Conservation (phyloP, 73 alveolate genomes). For the Durusdinium trenchii region DNA sequence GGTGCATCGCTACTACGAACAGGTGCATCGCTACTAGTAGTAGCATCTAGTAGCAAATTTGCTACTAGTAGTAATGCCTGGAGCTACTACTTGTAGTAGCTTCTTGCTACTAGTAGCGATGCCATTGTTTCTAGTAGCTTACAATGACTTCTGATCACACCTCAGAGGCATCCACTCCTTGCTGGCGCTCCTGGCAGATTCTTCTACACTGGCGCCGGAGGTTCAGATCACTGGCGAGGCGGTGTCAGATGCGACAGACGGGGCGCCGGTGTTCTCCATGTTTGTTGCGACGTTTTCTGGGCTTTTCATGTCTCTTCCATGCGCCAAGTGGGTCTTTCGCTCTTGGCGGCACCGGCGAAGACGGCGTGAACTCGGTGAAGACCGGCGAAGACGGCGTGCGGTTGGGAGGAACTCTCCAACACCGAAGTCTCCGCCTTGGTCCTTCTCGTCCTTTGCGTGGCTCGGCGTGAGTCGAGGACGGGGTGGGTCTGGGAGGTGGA, state of each 20-base stretch:
- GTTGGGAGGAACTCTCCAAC: conserved; percentile 5
- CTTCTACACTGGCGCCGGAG: conserved; percentile 43
- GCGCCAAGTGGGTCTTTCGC: not conserved
- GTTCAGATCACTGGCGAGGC: not conserved
- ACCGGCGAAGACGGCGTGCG: no score
- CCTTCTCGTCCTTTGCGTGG: conserved; percentile 3
- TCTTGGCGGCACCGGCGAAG: not conserved
- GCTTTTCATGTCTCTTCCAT: not conserved
- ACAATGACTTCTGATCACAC: not conserved
- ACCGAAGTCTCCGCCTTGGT: conserved; percentile 56
- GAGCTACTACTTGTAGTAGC: not conserved
- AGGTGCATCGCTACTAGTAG: not conserved
- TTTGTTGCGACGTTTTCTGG: no score
- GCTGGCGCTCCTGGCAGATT: conserved; percentile 69
- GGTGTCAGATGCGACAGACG: not conserved
- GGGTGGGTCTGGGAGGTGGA: no score
- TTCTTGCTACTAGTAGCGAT: not conserved
- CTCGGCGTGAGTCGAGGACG: not conserved
- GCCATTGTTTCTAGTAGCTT: not conserved
- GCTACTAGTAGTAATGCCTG: not conserved
- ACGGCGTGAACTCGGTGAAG: no score
- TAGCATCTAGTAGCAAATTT: not conserved
- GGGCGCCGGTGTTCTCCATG: not conserved
- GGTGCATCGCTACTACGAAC: not conserved
- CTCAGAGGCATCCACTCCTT: conserved; percentile 53